A percentile compares a stretch with the other conserved stretches of the same genome.
Conservation (phyloP, 2,329 filamentous ascomycete species). For the Sordariomycetes sp. region DNA sequence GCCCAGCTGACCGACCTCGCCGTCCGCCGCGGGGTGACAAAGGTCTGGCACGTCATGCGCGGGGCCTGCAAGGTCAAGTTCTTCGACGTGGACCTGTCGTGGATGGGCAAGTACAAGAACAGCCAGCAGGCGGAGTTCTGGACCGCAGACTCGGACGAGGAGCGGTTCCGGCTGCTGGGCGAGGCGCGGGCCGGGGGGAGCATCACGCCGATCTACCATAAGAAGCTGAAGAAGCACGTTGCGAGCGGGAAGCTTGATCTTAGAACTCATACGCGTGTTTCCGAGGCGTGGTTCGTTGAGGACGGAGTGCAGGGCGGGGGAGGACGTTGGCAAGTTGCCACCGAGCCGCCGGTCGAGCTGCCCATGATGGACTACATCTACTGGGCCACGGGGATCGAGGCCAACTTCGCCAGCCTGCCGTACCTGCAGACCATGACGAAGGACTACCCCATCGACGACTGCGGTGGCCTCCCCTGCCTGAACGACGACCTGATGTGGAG, state of each 20-base stretch:
- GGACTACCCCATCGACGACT: slow-evolving; percentile 49
- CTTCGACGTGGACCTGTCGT: slow-evolving; percentile 66
- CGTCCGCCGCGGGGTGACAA: slow-evolving; percentile 51
- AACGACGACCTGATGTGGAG: slow-evolving; percentile 70
- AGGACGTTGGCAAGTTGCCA: slow-evolving; percentile 31
- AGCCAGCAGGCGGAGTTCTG: slow-evolving; percentile 67
- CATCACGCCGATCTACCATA: slow-evolving; percentile 58
- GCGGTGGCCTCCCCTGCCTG: slow-evolving; percentile 60
- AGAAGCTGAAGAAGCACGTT: slow-evolving; percentile 52
- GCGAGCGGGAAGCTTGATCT: slow-evolving; percentile 40
- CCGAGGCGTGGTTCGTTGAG: slow-evolving; percentile 31
- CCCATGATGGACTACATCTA: slow-evolving; percentile 59
- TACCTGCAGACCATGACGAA: slow-evolving; percentile 48
- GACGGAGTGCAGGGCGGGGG: slow-evolving; percentile 1
- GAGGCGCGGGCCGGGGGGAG: slow-evolving; percentile 65
- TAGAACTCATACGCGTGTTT: slow-evolving; percentile 46
- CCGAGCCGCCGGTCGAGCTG: slow-evolving; percentile 40
- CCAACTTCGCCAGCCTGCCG: slow-evolving; percentile 49
- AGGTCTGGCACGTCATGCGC: slow-evolving; percentile 62
- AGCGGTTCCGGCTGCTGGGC: slow-evolving; percentile 56
- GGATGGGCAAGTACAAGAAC: slow-evolving; percentile 78
- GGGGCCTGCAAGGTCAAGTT: slow-evolving; percentile 52
- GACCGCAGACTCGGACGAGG: slow-evolving; percentile 60
- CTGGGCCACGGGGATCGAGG: slow-evolving; percentile 63
- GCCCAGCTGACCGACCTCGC: slow-evolving; percentile 62